These are phyloP conservation scores for Epichloe sp. DNA, from an alignment of 2,329 filamentous ascomycete genomes.

Conservation along the genomic window DNA sequence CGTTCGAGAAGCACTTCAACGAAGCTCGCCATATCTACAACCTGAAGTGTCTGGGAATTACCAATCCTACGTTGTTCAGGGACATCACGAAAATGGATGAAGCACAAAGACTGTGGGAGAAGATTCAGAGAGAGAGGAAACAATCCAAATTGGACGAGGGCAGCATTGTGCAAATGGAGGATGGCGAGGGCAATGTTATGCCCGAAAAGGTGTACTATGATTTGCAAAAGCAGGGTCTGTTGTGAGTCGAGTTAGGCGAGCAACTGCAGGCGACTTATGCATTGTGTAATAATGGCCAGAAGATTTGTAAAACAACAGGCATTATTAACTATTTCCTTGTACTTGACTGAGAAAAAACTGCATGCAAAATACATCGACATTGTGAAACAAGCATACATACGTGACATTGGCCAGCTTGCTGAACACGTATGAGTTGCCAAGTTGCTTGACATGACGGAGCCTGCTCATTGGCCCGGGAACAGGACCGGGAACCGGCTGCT, in stretches of 20 bases:
- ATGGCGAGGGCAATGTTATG: constrained; percentile 96
- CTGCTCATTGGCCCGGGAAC: too few species aligned
- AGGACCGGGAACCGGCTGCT: too few species aligned
- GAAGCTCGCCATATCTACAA: constrained; percentile 89
- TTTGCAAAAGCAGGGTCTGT: constrained; percentile 78
- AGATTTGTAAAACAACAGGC: too few species aligned
- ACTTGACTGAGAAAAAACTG: too few species aligned
- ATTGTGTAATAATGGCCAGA: neutral
- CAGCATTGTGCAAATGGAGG: constrained; percentile 95
- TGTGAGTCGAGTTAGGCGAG: constrained; percentile 33
- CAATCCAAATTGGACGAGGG: constrained; percentile 63
- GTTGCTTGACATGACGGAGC: too few species aligned
- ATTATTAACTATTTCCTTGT: too few species aligned
- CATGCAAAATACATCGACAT: too few species aligned
- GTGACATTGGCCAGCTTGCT: too few species aligned
- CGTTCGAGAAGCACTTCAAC: constrained; percentile 98
- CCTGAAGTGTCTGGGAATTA: constrained; percentile 86
- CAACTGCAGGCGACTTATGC: neutral
- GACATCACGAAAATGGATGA: constrained; percentile 92
- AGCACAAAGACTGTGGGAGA: constrained; percentile 79
- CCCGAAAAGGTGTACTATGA: constrained; percentile 97
- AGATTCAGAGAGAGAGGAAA: constrained; percentile 78
- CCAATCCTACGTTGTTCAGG: constrained; percentile 77
- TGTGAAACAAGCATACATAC: too few species aligned
- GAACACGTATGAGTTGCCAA: too few species aligned